These are phyloP conservation scores for Sporothrix phasma DNA, from an alignment of 2,329 filamentous ascomycete species.

Conservation along the genomic window DNA sequence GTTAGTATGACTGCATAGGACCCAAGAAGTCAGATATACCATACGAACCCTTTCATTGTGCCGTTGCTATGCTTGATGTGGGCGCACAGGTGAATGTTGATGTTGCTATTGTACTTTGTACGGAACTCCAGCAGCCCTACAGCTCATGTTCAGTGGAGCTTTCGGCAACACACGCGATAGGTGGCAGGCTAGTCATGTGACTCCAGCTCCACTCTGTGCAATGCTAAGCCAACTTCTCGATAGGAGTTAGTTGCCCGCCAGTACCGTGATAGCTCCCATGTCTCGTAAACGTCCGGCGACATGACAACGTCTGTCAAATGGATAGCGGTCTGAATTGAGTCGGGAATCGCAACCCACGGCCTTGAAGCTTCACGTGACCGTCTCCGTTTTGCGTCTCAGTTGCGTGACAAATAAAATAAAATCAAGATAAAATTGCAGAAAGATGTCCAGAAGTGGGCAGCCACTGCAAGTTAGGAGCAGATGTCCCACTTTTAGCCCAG, in stretches of 20 bases:
- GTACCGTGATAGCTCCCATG: too few species aligned
- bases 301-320: too few species aligned
- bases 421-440: background rate
- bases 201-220: background rate
- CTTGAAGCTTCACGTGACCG: background rate
- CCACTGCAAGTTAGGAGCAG: slow-evolving; percentile 2
- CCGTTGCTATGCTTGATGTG: background rate
- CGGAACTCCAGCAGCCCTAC: background rate
- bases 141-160: background rate
- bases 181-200: background rate
- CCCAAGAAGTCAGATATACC: background rate
- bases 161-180: background rate
- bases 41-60: background rate
- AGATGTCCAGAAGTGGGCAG: background rate
- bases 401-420: background rate
- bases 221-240: too few species aligned
- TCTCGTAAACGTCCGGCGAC: too few species aligned
- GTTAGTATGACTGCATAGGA: background rate
- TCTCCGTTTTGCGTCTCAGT: background rate
- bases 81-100: background rate
- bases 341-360: too few species aligned
- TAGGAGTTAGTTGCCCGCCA: too few species aligned
- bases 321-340: too few species aligned
- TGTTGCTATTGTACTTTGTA: background rate
- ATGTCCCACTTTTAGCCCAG: slow-evolving; percentile 11